A percentile compares a stretch with the other conserved stretches of the same genome.
phyloP scores from a whole-genome alignment of 768 basidiomycete species.

The Lactarius psammicola region DNA sequence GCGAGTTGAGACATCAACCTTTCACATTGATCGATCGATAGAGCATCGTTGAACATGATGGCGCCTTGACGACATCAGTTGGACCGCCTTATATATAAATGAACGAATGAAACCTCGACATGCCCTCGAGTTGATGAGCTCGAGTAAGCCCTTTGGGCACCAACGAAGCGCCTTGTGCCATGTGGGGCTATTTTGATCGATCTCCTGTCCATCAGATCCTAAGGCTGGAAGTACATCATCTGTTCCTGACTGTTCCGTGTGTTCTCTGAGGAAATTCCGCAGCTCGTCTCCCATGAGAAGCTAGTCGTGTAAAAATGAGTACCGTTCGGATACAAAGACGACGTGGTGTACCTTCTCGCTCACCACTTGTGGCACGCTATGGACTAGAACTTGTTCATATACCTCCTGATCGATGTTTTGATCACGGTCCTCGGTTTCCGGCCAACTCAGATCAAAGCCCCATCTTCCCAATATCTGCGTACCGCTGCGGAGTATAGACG shows the following conservation, averaged over 20 bases:
- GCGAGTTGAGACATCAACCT: conserved; percentile 66
- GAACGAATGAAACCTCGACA: conserved; percentile 65
- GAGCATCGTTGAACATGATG: conserved; percentile 92
- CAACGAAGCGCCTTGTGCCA: conserved; percentile 76
- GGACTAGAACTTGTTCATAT: conserved; percentile 66
- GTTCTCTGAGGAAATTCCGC: conserved; percentile 70
- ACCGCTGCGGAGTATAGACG: conserved; percentile 42
- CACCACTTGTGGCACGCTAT: conserved; percentile 65
- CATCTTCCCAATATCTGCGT: conserved; percentile 59
- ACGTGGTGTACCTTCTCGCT: conserved; percentile 54
- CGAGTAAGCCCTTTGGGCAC: conserved; percentile 81
- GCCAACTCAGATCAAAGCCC: conserved; percentile 58
- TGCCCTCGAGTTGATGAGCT: conserved; percentile 91
- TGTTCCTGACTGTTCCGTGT: conserved; percentile 58
- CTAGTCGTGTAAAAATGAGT: conserved; percentile 37
- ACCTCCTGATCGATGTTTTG: conserved; percentile 35
- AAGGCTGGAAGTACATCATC: conserved; percentile 37
- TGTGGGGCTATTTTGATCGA: conserved; percentile 14
- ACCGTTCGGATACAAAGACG: conserved; percentile 3
- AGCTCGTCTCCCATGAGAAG: conserved; percentile 69
- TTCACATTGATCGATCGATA: conserved; percentile 66
- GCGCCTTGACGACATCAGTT: conserved; percentile 56
- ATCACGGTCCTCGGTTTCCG: conserved; percentile 32
- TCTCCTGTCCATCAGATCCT: not conserved
- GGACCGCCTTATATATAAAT: conserved; percentile 6